Evolutionary conservation across 495 filamentous ascomycete species (phyloP).

Genomic region (Aspergillus mulundensis): DNA sequence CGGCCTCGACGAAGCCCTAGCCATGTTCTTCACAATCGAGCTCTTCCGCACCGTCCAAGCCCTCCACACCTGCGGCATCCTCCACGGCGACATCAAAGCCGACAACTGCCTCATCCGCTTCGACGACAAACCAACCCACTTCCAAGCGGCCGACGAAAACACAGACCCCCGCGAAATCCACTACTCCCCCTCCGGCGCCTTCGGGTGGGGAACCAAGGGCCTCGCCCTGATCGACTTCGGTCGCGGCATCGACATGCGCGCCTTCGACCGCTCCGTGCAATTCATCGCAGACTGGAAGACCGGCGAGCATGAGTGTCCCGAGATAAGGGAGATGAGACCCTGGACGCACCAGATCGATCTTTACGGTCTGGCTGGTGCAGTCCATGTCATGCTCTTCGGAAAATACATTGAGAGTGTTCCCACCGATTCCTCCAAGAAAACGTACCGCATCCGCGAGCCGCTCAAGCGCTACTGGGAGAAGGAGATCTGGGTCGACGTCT

Average conservation of each 20-base stretch:
- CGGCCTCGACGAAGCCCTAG: conserved; percentile 80
- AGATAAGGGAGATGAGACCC: conserved; percentile 85
- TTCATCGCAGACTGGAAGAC: conserved; percentile 97
- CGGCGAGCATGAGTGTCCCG: conserved; percentile 76
- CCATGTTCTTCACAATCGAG: conserved; percentile 94
- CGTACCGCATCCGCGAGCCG: conserved; percentile 66
- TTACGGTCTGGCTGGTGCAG: conserved; percentile 79
- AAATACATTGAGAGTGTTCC: conserved; percentile 84
- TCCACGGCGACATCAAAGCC: conserved; percentile 92
- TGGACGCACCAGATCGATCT: conserved; percentile 98
- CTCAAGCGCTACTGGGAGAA: conserved; percentile 95
- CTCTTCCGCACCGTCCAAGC: conserved; percentile 86
- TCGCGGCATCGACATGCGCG: conserved; percentile 86
- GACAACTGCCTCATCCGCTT: conserved; percentile 93
- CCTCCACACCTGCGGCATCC: conserved; percentile 70
- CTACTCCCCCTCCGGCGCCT: conserved; percentile 66
- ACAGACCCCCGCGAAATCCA: conserved; percentile 41
- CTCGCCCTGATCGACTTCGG: conserved; percentile 91
- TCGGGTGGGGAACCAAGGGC: conserved; percentile 79
- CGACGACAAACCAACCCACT: conserved; percentile 40
- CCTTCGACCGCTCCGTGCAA: conserved; percentile 69
- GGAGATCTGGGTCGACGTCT: conserved; percentile 79
- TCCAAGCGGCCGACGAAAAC: conserved; percentile 30
- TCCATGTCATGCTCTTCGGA: conserved; percentile 86
- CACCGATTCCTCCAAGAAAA: conserved; percentile 46